These are phyloP conservation scores for Tylopilus sp. DNA, from an alignment of 768 basidiomycete species.

Conservation along the genomic window DNA sequence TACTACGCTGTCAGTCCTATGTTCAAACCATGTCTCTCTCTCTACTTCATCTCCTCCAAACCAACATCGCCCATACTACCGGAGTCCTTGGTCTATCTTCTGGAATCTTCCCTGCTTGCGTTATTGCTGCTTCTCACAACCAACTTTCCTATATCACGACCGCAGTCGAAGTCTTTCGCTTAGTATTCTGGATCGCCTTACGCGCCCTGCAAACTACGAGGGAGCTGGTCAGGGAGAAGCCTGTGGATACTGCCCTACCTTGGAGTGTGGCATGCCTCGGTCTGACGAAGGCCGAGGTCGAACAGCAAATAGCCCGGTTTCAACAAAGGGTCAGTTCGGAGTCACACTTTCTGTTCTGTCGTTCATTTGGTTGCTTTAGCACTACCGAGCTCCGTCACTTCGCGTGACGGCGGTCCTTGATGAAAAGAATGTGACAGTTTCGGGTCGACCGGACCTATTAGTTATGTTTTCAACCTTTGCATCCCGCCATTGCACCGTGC, in stretches of 20 bases:
- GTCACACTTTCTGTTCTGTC: background rate
- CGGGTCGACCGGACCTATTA: slow-evolving; percentile 53
- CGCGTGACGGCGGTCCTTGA: slow-evolving; percentile 51
- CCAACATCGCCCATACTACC: slow-evolving; percentile 32
- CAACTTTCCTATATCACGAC: slow-evolving; percentile 40
- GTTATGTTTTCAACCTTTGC: slow-evolving; percentile 39
- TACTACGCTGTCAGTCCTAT: slow-evolving; percentile 49
- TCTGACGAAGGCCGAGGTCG: slow-evolving; percentile 22
- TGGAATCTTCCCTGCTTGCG: slow-evolving; percentile 52
- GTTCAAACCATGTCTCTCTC: slow-evolving; percentile 24
- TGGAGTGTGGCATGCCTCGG: slow-evolving; percentile 47
- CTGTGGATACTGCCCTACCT: slow-evolving; percentile 28
- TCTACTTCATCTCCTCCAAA: slow-evolving; percentile 30
- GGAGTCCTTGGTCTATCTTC: slow-evolving; percentile 56
- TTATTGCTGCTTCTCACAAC: slow-evolving; percentile 43
- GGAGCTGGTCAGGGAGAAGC: slow-evolving; percentile 13
- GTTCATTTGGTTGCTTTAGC: slow-evolving; percentile 4
- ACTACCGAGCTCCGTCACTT: slow-evolving; percentile 28
- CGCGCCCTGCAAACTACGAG: slow-evolving; percentile 37
- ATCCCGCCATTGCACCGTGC: slow-evolving; percentile 34
- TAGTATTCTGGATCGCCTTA: slow-evolving; percentile 52
- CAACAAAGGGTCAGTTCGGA: slow-evolving; percentile 17
- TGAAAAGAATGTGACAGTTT: slow-evolving; percentile 49
- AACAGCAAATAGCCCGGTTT: slow-evolving; percentile 26
- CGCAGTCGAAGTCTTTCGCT: slow-evolving; percentile 46